These are phyloP conservation scores for Batkoa obscura DNA, from an alignment of 371 early-diverging fungal species.

Conservation along the genomic window DNA sequence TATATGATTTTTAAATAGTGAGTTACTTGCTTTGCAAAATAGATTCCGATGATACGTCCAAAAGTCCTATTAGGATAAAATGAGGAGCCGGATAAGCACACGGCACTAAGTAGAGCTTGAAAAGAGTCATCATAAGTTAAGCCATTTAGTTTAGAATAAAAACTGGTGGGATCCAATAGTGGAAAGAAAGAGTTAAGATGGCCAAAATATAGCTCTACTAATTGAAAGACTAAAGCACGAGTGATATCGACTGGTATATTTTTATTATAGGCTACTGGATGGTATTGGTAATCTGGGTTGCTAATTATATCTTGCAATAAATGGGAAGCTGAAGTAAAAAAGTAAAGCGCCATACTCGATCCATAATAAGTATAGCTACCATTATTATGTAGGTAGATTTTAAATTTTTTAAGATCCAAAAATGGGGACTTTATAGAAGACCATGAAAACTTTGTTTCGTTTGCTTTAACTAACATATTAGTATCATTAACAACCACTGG, in stretches of 20 bases:
- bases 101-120: not conserved
- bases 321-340: not conserved
- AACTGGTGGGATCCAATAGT: not conserved
- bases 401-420: too few species aligned
- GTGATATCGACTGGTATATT: not conserved
- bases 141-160: conserved; percentile 1
- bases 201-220: conserved; percentile 2
- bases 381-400: not conserved
- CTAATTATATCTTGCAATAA: not conserved
- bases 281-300: not conserved
- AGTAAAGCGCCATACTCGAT: not conserved
- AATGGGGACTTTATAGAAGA: too few species aligned
- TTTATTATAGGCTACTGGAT: not conserved
- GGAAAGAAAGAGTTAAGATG: conserved; percentile 1
- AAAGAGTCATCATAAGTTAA: not conserved
- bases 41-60: not conserved
- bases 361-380: not conserved
- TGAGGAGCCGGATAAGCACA: not conserved
- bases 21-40: not conserved
- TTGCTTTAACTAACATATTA: too few species aligned
- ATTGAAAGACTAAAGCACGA: not conserved
- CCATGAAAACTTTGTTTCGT: too few species aligned
- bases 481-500: too few species aligned
- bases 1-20: not conserved
- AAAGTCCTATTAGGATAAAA: not conserved